These are phyloP conservation scores for Venturia effusa DNA, from an alignment of 2,329 filamentous ascomycete genomes.

Conservation along the genomic window DNA sequence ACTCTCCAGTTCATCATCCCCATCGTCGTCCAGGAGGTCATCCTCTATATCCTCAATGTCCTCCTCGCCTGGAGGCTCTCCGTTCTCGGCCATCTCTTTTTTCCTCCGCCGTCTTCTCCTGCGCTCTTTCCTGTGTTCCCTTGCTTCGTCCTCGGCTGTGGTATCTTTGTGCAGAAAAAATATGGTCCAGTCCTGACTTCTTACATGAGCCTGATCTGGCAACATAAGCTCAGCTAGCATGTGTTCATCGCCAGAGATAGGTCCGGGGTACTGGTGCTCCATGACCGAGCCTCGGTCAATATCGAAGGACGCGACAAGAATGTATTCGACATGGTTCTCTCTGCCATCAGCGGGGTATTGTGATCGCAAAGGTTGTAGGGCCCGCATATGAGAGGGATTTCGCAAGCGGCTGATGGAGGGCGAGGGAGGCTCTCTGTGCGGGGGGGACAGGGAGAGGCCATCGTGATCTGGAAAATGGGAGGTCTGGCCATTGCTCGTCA, in stretches of 20 bases:
- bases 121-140: conserved; percentile 46
- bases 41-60: conserved; percentile 28
- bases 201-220: conserved; percentile 88
- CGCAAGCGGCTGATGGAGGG: neutral
- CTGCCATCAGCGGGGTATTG: conserved; percentile 37
- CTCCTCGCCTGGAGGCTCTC: conserved; percentile 31
- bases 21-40: conserved; percentile 31
- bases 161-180: conserved; percentile 98
- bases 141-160: conserved; percentile 64
- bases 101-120: conserved; percentile 41
- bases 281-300: conserved; percentile 93
- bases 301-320: conserved; percentile 92
- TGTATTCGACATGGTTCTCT: conserved; percentile 96
- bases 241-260: conserved; percentile 93
- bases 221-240: conserved; percentile 98
- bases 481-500: neutral
- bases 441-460: neutral
- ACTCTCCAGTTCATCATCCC: conserved; percentile 39
- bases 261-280: conserved; percentile 94
- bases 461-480: conserved; percentile 1
- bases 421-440: neutral
- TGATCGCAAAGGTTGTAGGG: conserved; percentile 21
- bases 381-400: neutral
- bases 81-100: conserved; percentile 30
- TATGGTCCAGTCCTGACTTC: conserved; percentile 97